Percentiles rank a stretch among this genome's conserved stretches.
These are phyloP conservation scores for Ganoderma sinense DNA, from an alignment of 1,284 basidiomycete genomes.

Conservation along the genomic window DNA sequence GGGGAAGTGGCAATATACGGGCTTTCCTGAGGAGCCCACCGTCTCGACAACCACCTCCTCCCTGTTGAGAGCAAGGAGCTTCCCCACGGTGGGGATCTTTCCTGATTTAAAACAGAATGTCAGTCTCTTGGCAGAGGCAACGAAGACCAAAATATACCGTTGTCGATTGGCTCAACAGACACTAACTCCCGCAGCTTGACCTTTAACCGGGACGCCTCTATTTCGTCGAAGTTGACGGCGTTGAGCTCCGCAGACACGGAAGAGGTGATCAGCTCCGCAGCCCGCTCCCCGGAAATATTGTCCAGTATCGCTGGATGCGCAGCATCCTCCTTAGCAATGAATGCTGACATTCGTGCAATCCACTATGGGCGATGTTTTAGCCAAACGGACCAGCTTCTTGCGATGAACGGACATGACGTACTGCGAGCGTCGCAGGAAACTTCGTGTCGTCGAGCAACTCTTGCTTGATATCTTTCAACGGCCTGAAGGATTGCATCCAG, in stretches of 20 bases:
- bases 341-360: slow-evolving; percentile 48
- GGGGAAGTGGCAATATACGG: slow-evolving; percentile 61
- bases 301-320: slow-evolving; percentile 34
- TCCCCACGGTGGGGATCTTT: slow-evolving; percentile 54
- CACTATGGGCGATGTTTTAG: slow-evolving; percentile 46
- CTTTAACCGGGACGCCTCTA: slow-evolving; percentile 52
- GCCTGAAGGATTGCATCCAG: slow-evolving; percentile 51
- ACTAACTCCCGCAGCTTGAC: slow-evolving; percentile 49
- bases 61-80: slow-evolving; percentile 54
- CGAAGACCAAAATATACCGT: slow-evolving; percentile 43
- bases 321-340: slow-evolving; percentile 25
- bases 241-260: slow-evolving; percentile 47
- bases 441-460: slow-evolving; percentile 47
- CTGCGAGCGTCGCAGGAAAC: slow-evolving; percentile 52
- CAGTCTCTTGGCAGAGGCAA: neutral
- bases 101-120: slow-evolving; percentile 36
- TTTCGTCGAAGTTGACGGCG: slow-evolving; percentile 53
- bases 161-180: slow-evolving; percentile 56
- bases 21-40: slow-evolving; percentile 43
- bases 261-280: slow-evolving; percentile 50
- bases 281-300: slow-evolving; percentile 49
- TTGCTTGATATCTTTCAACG: slow-evolving; percentile 27
- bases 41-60: slow-evolving; percentile 60
- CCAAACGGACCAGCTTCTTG: neutral
- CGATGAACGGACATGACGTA: slow-evolving; percentile 34